Conservation (phyloP, 768 basidiomycete species). For the Galerina marginata region DNA sequence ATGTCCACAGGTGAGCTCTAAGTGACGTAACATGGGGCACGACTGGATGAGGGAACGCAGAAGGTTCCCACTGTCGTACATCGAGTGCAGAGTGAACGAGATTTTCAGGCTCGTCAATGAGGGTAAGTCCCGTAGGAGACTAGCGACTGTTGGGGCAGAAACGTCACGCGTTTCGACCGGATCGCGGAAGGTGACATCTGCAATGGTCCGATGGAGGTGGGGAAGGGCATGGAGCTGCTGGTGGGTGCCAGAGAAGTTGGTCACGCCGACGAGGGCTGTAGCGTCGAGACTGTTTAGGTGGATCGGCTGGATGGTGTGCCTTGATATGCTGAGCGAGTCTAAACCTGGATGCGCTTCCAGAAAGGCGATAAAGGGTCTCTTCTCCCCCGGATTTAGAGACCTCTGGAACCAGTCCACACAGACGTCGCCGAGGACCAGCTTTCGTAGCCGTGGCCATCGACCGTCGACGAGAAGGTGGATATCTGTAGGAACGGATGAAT, state of each 20-base stretch:
- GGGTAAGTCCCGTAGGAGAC: conserved; percentile 61
- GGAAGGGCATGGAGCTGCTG: conserved; percentile 69
- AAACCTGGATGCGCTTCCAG: conserved; percentile 68
- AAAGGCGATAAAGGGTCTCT: conserved; percentile 68
- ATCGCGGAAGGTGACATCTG: conserved; percentile 66
- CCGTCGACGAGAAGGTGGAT: conserved; percentile 60
- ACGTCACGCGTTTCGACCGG: conserved; percentile 71
- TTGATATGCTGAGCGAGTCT: conserved; percentile 54
- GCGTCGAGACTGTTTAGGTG: conserved; percentile 56
- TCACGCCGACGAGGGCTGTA: conserved; percentile 52
- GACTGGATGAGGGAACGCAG: conserved; percentile 68
- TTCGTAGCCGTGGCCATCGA: conserved; percentile 69
- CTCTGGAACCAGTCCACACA: conserved; percentile 59
- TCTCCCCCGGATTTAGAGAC: conserved; percentile 42
- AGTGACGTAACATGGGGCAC: conserved; percentile 66
- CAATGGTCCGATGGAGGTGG: conserved; percentile 52
- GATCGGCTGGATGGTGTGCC: conserved; percentile 56
- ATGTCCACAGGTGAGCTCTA: conserved; percentile 69
- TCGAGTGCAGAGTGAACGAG: conserved; percentile 71
- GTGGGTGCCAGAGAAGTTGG: conserved; percentile 69
- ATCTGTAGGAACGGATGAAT: conserved; percentile 58
- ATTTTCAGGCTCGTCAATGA: conserved; percentile 64
- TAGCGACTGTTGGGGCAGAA: conserved; percentile 63
- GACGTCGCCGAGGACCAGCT: conserved; percentile 68
- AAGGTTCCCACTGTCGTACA: conserved; percentile 75